Evolutionary conservation across 2,329 filamentous ascomycete species (phyloP).

Genomic region (Claviceps humidiphila): DNA sequence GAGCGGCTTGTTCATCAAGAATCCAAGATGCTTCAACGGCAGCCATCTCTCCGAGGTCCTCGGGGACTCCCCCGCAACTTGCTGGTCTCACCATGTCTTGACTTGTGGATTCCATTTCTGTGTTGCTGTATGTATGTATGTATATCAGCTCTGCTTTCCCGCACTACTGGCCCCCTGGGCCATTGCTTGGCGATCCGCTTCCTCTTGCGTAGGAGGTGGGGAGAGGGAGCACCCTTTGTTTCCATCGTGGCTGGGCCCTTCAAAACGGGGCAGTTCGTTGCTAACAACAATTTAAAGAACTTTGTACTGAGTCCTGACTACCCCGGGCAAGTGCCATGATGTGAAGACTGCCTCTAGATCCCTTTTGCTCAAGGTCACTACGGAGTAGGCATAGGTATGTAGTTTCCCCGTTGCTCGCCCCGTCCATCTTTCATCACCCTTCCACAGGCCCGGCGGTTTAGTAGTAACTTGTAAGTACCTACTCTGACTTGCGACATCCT

Average conservation of each 20-base stretch:
- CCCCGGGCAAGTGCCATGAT: constrained; percentile 1
- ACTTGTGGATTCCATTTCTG: background rate
- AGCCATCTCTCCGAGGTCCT: background rate
- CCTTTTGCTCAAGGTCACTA: constrained; percentile 1
- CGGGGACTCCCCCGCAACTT: background rate
- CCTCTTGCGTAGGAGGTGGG: background rate
- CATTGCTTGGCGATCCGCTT: background rate
- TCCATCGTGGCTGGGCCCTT: background rate
- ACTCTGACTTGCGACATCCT: background rate
- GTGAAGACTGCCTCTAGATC: background rate
- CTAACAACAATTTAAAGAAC: background rate
- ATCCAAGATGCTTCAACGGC: background rate
- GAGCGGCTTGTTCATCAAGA: background rate
- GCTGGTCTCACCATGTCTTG: background rate
- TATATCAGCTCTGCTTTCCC: background rate
- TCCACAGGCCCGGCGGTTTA: background rate
- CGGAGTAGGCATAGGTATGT: background rate
- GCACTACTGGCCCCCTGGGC: background rate
- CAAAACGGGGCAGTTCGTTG: background rate
- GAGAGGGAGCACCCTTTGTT: background rate
- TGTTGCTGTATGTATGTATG: background rate
- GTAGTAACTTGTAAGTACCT: background rate
- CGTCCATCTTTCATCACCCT: background rate
- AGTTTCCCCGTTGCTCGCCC: constrained; percentile 2
- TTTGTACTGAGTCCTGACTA: background rate